Conservation (phyloP, 768 basidiomycete species). For the Cystofilobasidium macerans region DNA sequence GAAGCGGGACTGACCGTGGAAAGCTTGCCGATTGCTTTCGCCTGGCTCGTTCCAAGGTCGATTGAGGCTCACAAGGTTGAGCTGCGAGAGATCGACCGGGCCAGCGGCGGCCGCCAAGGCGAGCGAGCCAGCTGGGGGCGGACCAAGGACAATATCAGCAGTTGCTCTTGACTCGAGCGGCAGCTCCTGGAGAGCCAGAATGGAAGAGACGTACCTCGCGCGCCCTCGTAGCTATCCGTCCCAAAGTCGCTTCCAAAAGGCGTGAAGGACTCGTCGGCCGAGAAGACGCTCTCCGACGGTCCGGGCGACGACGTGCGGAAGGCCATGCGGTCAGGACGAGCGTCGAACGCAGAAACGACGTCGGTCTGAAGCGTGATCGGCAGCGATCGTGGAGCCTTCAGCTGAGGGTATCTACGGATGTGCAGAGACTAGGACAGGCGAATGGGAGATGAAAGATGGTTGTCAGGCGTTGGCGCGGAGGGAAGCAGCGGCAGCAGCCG, state of each 20-base stretch:
- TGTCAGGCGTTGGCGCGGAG: too few species aligned
- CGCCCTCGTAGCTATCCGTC: constrained; percentile 11
- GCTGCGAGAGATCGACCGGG: constrained; percentile 18
- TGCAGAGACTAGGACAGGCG: too few species aligned
- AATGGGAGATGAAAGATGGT: too few species aligned
- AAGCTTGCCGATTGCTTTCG: constrained; percentile 1
- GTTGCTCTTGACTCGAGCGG: neutral
- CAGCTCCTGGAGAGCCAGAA: neutral
- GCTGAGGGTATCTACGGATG: too few species aligned
- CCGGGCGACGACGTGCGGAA: constrained; percentile 20
- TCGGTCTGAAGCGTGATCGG: too few species aligned
- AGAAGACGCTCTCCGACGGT: constrained; percentile 23
- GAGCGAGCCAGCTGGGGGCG: neutral
- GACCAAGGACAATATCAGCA: neutral
- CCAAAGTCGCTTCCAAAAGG: constrained; percentile 15
- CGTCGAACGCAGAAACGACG: too few species aligned
- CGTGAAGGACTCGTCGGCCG: constrained; percentile 13
- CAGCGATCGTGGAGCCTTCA: too few species aligned
- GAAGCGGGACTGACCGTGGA: constrained; percentile 14
- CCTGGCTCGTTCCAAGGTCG: constrained; percentile 18
- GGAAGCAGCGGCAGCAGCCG: too few species aligned
- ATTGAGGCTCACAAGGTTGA: constrained; percentile 25
- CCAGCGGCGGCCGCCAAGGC: constrained; percentile 9
- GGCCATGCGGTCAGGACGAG: constrained; percentile 9
- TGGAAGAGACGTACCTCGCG: neutral